Evolutionary conservation across 306 rosid species (phyloP).

Genomic region (Herpetospermum pedunculosum): DNA sequence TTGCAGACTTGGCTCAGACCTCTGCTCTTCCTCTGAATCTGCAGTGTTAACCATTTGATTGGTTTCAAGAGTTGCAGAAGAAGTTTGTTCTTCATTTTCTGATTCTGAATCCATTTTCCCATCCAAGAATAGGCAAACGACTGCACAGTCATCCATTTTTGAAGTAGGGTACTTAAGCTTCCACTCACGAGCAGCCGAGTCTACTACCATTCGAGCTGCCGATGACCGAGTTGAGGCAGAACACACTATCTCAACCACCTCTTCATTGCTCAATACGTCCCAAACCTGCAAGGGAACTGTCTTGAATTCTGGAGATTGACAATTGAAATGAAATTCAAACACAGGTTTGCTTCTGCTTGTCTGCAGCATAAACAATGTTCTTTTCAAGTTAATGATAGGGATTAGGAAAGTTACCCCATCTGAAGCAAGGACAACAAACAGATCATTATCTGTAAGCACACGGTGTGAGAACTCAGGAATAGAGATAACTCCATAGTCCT

Average conservation of each 20-base stretch:
- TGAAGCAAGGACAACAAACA: conserved; percentile 84
- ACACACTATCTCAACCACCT: conserved; percentile 73
- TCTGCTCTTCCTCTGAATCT: conserved; percentile 64
- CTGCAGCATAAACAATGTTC: background rate
- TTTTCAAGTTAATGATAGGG: background rate
- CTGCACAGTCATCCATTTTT: conserved; percentile 95
- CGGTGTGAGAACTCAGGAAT: conserved; percentile 78
- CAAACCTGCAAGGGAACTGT: conserved; percentile 42
- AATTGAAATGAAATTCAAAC: background rate
- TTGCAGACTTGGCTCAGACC: conserved; percentile 66
- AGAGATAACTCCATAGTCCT: conserved; percentile 92
- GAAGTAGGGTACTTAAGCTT: conserved; percentile 86
- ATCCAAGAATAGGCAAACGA: conserved; percentile 75
- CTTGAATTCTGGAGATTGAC: background rate
- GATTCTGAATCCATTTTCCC: conserved; percentile 95
- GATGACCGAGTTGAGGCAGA: conserved; percentile 56
- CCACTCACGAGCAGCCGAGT: conserved; percentile 82
- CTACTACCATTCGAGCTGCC: conserved; percentile 68
- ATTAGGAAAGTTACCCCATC: conserved; percentile 57
- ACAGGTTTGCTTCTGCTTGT: background rate
- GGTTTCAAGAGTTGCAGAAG: conserved; percentile 80
- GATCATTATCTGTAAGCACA: conserved; percentile 58
- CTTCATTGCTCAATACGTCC: conserved; percentile 94
- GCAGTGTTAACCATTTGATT: conserved; percentile 34
- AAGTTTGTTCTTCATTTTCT: conserved; percentile 70